These are phyloP conservation scores for Juglanconis juglandina DNA, from an alignment of 2,329 filamentous ascomycete species.

Conservation along the genomic window DNA sequence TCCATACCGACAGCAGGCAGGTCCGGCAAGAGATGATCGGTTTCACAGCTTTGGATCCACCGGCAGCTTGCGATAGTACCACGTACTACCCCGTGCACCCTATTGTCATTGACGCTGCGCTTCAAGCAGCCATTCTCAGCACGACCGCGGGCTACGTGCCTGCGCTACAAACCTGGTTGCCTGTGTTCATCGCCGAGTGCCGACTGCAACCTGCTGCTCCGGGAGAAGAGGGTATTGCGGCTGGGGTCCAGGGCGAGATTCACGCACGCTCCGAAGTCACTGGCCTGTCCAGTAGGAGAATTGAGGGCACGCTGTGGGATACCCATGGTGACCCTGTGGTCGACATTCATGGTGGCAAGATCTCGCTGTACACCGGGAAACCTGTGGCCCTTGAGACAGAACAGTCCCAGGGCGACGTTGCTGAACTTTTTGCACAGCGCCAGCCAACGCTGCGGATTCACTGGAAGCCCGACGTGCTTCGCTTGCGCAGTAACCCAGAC, in stretches of 20 bases:
- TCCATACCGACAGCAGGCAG: background rate
- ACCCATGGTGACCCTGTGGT: background rate
- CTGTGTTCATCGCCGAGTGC: background rate
- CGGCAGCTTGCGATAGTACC: background rate
- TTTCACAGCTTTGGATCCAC: background rate
- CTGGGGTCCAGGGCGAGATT: background rate
- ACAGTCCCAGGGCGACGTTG: too few relatives aligned
- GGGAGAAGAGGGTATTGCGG: background rate
- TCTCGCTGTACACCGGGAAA: background rate
- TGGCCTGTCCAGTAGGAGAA: background rate
- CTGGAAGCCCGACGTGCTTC: background rate
- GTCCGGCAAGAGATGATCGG: background rate
- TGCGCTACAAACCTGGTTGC: background rate
- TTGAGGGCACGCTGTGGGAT: background rate
- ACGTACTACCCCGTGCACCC: background rate
- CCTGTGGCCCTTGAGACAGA: background rate
- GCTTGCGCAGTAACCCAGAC: too few relatives aligned
- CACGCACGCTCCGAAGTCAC: background rate
- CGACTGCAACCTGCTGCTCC: background rate
- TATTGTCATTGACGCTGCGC: background rate
- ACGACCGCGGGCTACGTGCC: background rate
- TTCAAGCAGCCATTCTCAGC: background rate
- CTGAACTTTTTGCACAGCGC: background rate
- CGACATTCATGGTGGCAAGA: background rate
- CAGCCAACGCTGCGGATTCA: background rate